These are phyloP conservation scores for Phoma sp. DNA, from an alignment of 2,329 filamentous ascomycete genomes.

Conservation along the genomic window DNA sequence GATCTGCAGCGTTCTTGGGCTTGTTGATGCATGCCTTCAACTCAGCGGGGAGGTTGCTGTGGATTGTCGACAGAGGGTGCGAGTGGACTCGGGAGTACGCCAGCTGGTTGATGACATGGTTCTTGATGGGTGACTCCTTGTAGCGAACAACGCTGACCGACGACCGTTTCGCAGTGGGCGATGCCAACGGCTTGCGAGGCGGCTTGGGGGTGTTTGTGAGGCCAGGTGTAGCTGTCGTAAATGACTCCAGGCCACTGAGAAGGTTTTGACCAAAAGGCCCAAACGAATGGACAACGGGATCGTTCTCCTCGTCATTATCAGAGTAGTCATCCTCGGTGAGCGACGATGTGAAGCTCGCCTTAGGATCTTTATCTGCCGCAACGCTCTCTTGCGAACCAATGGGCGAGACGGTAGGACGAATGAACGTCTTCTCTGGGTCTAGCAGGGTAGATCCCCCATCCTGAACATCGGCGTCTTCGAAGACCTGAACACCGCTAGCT, in stretches of 20 bases:
- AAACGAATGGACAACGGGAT: slow-evolving; percentile 90
- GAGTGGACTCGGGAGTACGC: slow-evolving; percentile 93
- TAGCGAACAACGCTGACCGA: slow-evolving; percentile 33
- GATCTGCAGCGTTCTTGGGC: slow-evolving; percentile 26
- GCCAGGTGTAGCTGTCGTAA: slow-evolving; percentile 68
- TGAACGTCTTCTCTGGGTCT: slow-evolving; percentile 39
- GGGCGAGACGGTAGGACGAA: slow-evolving; percentile 34
- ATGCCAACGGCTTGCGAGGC: slow-evolving; percentile 32
- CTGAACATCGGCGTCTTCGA: slow-evolving; percentile 46
- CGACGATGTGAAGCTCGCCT: slow-evolving; percentile 37
- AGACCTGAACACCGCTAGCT: slow-evolving; percentile 41
- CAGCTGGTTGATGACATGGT: slow-evolving; percentile 93
- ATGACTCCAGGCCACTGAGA: slow-evolving; percentile 79
- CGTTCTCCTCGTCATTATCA: slow-evolving; percentile 86
- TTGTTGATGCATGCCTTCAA: slow-evolving; percentile 48
- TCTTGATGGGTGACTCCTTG: slow-evolving; percentile 63
- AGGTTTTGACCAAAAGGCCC: slow-evolving; percentile 88
- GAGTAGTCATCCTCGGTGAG: slow-evolving; percentile 67
- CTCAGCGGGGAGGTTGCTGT: slow-evolving; percentile 79
- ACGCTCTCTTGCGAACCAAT: slow-evolving; percentile 26
- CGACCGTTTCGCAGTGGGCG: slow-evolving; percentile 41
- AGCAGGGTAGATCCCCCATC: slow-evolving; percentile 31
- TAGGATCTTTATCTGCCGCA: slow-evolving; percentile 24
- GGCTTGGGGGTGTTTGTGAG: slow-evolving; percentile 39
- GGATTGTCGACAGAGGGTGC: slow-evolving; percentile 85